These are phyloP conservation scores for Jimgerdemannia flammicorona DNA, from an alignment of 192 early-diverging fungal genomes.

Conservation along the genomic window DNA sequence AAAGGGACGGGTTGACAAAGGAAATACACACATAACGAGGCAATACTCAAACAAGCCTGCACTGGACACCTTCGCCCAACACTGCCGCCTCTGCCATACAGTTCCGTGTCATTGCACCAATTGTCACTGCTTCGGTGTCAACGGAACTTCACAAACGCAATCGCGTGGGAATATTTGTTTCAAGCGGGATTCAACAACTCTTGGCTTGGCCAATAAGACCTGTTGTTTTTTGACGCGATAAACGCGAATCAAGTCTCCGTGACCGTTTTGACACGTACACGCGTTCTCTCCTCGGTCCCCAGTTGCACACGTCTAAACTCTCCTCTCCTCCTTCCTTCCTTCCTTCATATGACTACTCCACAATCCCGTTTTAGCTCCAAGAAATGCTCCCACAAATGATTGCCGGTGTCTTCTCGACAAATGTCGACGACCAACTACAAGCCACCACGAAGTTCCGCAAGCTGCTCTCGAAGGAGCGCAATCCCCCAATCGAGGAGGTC, in stretches of 20 bases:
- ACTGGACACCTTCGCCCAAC: too few species aligned
- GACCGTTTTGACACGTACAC: background rate
- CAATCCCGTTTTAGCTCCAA: conserved; percentile 44
- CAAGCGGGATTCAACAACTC: background rate
- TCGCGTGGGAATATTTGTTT: too few species aligned
- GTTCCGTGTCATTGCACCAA: too few species aligned
- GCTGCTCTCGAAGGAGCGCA: conserved; percentile 89
- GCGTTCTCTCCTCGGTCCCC: background rate
- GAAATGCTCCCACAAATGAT: conserved; percentile 81
- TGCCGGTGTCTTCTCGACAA: conserved; percentile 68
- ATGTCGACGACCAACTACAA: conserved; percentile 73
- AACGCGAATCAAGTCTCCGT: background rate
- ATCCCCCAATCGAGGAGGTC: conserved; percentile 96
- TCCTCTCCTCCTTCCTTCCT: background rate
- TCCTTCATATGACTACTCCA: background rate
- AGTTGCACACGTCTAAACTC: background rate
- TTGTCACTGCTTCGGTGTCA: too few species aligned
- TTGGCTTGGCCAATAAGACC: background rate
- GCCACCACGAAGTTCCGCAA: conserved; percentile 91
- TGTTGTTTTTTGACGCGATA: background rate
- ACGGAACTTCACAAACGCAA: too few species aligned
- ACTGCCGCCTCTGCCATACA: too few species aligned
- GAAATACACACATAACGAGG: too few species aligned
- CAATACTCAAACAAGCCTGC: too few species aligned
- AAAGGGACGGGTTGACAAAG: too few species aligned